Percentiles rank a stretch among this genome's conserved stretches.
Conservation (phyloP, 495 filamentous ascomycete genomes). For the Hypoxylon subgilvum region DNA sequence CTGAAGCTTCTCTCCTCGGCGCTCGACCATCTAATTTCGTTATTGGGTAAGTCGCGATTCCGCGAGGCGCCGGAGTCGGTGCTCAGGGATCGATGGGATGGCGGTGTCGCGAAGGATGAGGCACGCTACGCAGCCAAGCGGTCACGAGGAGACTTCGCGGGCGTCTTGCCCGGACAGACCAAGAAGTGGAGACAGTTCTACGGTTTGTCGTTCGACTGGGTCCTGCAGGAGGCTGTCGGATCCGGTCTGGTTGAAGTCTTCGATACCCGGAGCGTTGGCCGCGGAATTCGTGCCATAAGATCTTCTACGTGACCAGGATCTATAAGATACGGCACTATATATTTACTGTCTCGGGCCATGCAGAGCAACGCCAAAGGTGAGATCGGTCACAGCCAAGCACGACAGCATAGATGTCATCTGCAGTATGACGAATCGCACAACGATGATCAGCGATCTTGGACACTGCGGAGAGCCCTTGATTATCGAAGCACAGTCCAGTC, state of each 20-base stretch:
- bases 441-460: too few species aligned
- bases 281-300: conserved; percentile 62
- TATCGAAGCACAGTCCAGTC: too few species aligned
- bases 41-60: conserved; percentile 69
- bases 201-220: conserved; percentile 79
- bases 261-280: conserved; percentile 81
- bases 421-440: too few species aligned
- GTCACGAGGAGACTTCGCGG: conserved; percentile 69
- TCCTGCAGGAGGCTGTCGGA: conserved; percentile 77
- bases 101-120: conserved; percentile 67
- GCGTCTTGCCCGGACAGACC: conserved; percentile 75
- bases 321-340: too few species aligned
- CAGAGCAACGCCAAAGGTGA: too few species aligned
- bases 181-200: conserved; percentile 83
- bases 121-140: conserved; percentile 63
- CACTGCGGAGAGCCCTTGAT: too few species aligned
- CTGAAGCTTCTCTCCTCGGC: conserved; percentile 72
- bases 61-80: conserved; percentile 69
- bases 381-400: too few species aligned
- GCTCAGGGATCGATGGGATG: conserved; percentile 81
- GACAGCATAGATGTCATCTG: too few species aligned
- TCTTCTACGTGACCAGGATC: neutral
- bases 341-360: too few species aligned
- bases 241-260: conserved; percentile 82
- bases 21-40: conserved; percentile 67